A percentile compares a stretch with the other conserved stretches of the same genome.
These are phyloP conservation scores for Gossypioides kirkii DNA, from an alignment of 345 rosid genomes.

Conservation along the genomic window DNA sequence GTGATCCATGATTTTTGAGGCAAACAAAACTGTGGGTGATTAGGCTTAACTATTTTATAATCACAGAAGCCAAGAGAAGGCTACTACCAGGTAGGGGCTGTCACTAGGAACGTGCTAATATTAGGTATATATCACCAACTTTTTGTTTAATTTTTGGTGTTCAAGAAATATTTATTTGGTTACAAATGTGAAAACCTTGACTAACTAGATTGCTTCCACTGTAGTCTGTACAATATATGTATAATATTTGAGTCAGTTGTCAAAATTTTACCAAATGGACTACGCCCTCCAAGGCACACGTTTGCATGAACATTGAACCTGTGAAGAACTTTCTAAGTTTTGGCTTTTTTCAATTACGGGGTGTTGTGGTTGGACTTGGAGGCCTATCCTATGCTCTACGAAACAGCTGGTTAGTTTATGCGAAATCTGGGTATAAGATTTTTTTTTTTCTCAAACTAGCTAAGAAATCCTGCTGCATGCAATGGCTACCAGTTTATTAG, in stretches of 20 bases:
- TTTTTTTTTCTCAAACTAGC: background rate
- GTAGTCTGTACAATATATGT: background rate
- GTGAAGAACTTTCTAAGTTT: background rate
- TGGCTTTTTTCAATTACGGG: background rate
- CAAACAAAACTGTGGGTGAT: background rate
- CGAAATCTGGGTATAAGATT: slow-evolving; percentile 8
- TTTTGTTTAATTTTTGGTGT: too few relatives aligned
- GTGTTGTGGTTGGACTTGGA: too few relatives aligned
- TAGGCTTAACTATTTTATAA: background rate
- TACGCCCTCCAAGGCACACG: background rate
- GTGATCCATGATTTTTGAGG: background rate
- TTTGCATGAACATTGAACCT: background rate
- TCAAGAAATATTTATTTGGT: background rate
- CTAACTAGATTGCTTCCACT: background rate
- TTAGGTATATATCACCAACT: background rate
- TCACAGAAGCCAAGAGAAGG: background rate
- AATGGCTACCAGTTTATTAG: too few relatives aligned
- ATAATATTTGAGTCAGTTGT: background rate
- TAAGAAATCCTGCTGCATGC: background rate
- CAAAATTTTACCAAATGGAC: background rate
- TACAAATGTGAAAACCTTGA: slow-evolving; percentile 2
- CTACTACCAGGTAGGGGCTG: background rate
- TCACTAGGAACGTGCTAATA: background rate
- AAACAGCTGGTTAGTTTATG: background rate
- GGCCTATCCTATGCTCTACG: background rate